A percentile compares a stretch with the other conserved stretches of the same genome.
phyloP scores from a whole-genome alignment of 306 rosid species.

The Senna tora region DNA sequence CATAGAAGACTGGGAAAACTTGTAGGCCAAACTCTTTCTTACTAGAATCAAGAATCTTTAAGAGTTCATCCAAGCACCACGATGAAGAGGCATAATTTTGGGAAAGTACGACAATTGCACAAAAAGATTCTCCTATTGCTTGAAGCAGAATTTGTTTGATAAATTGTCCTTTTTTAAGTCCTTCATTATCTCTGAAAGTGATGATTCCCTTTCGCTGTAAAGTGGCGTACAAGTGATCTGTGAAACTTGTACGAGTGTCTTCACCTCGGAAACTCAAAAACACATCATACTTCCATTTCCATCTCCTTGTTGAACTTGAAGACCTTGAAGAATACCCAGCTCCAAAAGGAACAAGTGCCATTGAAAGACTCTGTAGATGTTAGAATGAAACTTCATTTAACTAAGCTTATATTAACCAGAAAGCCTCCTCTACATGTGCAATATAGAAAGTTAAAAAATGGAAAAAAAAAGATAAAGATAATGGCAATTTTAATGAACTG shows the following conservation, averaged over 20 bases:
- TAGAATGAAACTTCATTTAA: no score
- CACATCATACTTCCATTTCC: constrained; percentile 28
- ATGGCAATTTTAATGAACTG: no score
- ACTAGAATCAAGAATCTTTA: no score
- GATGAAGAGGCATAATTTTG: constrained; percentile 36
- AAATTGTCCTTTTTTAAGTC: constrained; percentile 16
- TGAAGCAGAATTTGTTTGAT: background rate
- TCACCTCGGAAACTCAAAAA: constrained; percentile 42
- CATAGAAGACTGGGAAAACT: constrained; percentile 32
- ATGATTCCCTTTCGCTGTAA: background rate
- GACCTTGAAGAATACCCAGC: background rate
- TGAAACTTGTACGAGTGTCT: constrained; percentile 26
- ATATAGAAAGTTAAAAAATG: no score
- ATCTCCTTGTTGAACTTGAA: background rate
- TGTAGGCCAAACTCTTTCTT: background rate
- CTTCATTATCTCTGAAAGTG: constrained; percentile 28
- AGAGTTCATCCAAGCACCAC: constrained; percentile 26
- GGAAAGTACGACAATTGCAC: constrained; percentile 33
- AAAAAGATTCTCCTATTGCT: constrained; percentile 26
- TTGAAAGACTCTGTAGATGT: background rate
- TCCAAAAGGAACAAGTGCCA: background rate
- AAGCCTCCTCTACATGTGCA: no score
- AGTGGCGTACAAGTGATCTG: constrained; percentile 26
- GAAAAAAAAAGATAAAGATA: no score
- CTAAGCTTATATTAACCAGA: no score